A percentile compares a stretch with the other conserved stretches of the same genome.
Conservation (phyloP, 768 basidiomycete species). For the Xerocomellus chrysenteron region DNA sequence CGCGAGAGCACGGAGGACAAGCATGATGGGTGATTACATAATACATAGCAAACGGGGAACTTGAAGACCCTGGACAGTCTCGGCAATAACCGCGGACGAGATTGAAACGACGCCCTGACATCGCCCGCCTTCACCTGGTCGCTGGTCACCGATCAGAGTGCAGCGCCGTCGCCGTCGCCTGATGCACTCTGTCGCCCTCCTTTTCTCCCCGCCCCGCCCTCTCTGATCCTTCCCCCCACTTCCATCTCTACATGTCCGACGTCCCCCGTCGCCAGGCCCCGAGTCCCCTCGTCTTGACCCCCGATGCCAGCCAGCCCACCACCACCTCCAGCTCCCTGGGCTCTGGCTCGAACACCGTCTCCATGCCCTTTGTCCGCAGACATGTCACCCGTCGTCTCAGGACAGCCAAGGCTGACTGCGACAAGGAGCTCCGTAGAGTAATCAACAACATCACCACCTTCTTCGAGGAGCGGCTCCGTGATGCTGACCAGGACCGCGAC, state of each 20-base stretch:
- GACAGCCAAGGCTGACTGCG: slow-evolving; percentile 93
- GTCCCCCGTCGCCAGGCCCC: slow-evolving; percentile 54
- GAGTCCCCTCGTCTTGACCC: slow-evolving; percentile 78
- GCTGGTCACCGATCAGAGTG: slow-evolving; percentile 15
- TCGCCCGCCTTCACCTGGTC: slow-evolving; percentile 16
- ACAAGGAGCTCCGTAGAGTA: slow-evolving; percentile 92
- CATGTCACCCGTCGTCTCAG: slow-evolving; percentile 92
- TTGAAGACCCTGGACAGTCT: slow-evolving; percentile 23
- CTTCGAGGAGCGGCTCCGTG: slow-evolving; percentile 87
- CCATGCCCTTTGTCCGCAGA: slow-evolving; percentile 89
- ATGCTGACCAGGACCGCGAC: slow-evolving; percentile 66
- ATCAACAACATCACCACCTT: slow-evolving; percentile 92
- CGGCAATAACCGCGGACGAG: slow-evolving; percentile 5
- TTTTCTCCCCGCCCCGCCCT: slow-evolving; percentile 4
- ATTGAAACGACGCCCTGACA: slow-evolving; percentile 6
- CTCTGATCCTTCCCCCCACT: slow-evolving; percentile 10
- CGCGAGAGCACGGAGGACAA: slow-evolving; percentile 14
- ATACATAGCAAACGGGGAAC: background rate
- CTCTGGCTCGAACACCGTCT: slow-evolving; percentile 72
- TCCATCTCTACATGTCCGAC: slow-evolving; percentile 24
- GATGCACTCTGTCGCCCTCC: slow-evolving; percentile 15
- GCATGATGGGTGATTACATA: slow-evolving; percentile 18
- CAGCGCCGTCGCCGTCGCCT: slow-evolving; percentile 14
- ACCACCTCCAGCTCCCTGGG: slow-evolving; percentile 28
- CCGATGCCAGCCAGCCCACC: slow-evolving; percentile 45